Conservation (phyloP, 2,329 filamentous ascomycete genomes). For the Aspergillus ochraceus region DNA sequence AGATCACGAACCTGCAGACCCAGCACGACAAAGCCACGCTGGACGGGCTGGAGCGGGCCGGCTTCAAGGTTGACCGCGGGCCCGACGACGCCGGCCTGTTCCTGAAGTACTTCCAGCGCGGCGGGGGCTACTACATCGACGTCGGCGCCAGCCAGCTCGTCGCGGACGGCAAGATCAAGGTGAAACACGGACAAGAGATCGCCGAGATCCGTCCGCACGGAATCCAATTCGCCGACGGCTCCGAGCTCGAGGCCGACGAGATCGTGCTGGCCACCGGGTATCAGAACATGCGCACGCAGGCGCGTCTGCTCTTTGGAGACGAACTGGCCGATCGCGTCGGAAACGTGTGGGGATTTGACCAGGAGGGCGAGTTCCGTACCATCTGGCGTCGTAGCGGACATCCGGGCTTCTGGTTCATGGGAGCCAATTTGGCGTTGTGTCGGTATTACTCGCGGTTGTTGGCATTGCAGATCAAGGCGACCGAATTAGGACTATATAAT, state of each 20-base stretch:
- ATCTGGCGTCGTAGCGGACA: slow-evolving; percentile 65
- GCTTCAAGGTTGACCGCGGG: slow-evolving; percentile 62
- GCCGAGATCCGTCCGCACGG: slow-evolving; percentile 52
- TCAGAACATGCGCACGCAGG: slow-evolving; percentile 67
- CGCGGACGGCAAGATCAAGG: slow-evolving; percentile 62
- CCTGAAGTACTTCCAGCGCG: slow-evolving; percentile 64
- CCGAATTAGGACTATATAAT: slow-evolving; percentile 31
- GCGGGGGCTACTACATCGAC: slow-evolving; percentile 71
- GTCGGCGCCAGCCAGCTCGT: slow-evolving; percentile 65
- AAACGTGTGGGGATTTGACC: slow-evolving; percentile 64
- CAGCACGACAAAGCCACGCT: slow-evolving; percentile 38
- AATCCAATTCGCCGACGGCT: slow-evolving; percentile 57
- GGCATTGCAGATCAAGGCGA: slow-evolving; percentile 52
- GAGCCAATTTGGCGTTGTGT: slow-evolving; percentile 64
- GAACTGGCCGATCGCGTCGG: slow-evolving; percentile 58
- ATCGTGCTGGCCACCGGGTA: slow-evolving; percentile 62
- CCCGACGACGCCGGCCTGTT: slow-evolving; percentile 59
- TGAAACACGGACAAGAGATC: slow-evolving; percentile 64
- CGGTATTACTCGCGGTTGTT: slow-evolving; percentile 59
- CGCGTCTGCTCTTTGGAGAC: slow-evolving; percentile 62
- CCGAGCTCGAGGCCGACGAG: slow-evolving; percentile 62
- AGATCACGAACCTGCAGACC: slow-evolving; percentile 41
- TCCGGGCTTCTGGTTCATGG: slow-evolving; percentile 68
- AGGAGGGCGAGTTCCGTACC: slow-evolving; percentile 55
- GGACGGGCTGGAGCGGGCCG: slow-evolving; percentile 53